Conservation (phyloP, 768 basidiomycete species). For the Podaxis sp. region DNA sequence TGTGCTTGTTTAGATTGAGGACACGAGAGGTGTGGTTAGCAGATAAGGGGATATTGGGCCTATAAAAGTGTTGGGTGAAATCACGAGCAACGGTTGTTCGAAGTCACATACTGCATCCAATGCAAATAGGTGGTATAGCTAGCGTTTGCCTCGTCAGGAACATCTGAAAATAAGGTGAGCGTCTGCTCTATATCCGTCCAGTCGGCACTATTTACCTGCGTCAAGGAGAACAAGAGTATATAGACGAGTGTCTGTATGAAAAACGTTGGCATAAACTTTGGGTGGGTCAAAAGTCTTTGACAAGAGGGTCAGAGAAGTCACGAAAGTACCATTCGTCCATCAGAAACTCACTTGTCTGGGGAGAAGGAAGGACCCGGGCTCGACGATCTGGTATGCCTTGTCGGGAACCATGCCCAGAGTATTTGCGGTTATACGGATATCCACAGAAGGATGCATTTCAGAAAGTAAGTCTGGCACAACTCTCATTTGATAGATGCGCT, state of each 20-base stretch:
- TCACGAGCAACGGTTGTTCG: conserved; percentile 9
- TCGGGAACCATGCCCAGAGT: conserved; percentile 30
- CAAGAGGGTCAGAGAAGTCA: conserved; percentile 3
- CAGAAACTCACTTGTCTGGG: conserved; percentile 60
- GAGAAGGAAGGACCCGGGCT: conserved; percentile 68
- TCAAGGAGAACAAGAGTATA: conserved; percentile 93
- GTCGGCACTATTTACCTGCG: conserved; percentile 52
- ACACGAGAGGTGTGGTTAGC: conserved; percentile 46
- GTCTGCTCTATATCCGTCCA: background rate
- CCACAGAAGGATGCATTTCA: conserved; percentile 66
- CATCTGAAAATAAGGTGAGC: conserved; percentile 47
- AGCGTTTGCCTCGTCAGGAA: conserved; percentile 69
- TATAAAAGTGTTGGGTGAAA: conserved; percentile 27
- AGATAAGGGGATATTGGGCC: conserved; percentile 82
- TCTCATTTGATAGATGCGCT: conserved; percentile 88
- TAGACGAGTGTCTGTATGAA: conserved; percentile 75
- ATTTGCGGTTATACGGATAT: conserved; percentile 62
- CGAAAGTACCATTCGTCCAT: background rate
- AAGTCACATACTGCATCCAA: conserved; percentile 72
- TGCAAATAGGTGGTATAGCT: conserved; percentile 77
- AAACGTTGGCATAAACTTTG: conserved; percentile 68
- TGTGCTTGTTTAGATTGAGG: conserved; percentile 51
- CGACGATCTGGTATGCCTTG: conserved; percentile 47
- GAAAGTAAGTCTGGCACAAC: conserved; percentile 88
- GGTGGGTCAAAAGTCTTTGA: conserved; percentile 65